These are phyloP conservation scores for Lablab purpureus DNA, from an alignment of 306 rosid species.

Conservation along the genomic window DNA sequence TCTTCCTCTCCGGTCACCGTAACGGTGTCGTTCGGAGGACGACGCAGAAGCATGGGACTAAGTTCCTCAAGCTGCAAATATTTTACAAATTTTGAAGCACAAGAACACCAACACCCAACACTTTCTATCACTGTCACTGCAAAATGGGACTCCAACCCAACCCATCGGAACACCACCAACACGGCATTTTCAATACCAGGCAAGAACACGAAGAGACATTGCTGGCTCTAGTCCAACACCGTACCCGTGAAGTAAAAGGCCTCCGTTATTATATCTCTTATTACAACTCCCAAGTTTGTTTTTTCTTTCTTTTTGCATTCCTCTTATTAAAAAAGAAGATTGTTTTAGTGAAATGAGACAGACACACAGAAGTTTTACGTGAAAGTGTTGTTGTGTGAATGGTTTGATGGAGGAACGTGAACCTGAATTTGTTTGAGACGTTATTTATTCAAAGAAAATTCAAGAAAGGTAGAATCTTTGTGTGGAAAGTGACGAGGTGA, in stretches of 20 bases:
- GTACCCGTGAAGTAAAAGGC: conserved; percentile 61
- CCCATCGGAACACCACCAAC: background rate
- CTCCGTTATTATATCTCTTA: conserved; percentile 54
- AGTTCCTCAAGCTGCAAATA: too few relatives aligned
- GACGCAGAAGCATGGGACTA: too few relatives aligned
- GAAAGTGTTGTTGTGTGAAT: background rate
- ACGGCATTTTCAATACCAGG: background rate
- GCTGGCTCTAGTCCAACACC: conserved; percentile 69
- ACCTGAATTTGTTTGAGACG: background rate
- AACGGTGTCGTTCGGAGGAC: too few relatives aligned
- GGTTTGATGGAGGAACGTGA: background rate
- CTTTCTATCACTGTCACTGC: too few relatives aligned
- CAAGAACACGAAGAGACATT: conserved; percentile 71
- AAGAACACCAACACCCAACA: background rate
- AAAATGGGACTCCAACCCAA: background rate
- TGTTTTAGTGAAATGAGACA: background rate
- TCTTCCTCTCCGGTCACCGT: too few relatives aligned
- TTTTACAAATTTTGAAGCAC: background rate
- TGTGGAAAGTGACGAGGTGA: conserved; percentile 34
- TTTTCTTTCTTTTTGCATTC: background rate
- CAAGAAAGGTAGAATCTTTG: background rate
- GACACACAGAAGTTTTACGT: background rate
- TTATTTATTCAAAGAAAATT: background rate
- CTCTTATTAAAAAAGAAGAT: background rate
- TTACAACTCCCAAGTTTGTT: conserved; percentile 65